These are phyloP conservation scores for Fusarium pilosicola DNA, from an alignment of 2,329 filamentous ascomycete species.

Conservation along the genomic window DNA sequence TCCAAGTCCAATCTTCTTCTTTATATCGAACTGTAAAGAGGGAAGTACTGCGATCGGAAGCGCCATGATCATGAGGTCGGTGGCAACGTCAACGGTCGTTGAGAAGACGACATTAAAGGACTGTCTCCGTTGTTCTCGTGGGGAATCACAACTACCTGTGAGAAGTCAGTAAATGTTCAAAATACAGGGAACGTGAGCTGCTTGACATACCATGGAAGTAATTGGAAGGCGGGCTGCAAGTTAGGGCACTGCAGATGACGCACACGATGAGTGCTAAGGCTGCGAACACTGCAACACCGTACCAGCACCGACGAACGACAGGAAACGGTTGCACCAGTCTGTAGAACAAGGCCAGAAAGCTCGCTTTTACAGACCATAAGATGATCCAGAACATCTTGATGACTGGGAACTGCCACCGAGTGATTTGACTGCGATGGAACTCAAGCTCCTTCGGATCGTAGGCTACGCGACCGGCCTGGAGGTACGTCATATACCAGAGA, in stretches of 20 bases:
- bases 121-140: constrained; percentile 11
- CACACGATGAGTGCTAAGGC: neutral
- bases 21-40: constrained; percentile 18
- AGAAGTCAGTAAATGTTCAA: rapidly evolving
- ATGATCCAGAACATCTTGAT: constrained; percentile 30
- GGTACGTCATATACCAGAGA: constrained; percentile 21
- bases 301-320: constrained; percentile 9
- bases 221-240: constrained; percentile 7
- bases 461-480: constrained; percentile 1
- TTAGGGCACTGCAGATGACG: constrained; percentile 13
- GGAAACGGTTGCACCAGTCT: constrained; percentile 16
- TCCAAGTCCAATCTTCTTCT: constrained; percentile 21
- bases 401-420: constrained; percentile 21
- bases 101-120: constrained; percentile 20
- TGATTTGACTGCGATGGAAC: neutral
- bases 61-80: constrained; percentile 28
- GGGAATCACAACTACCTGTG: constrained; percentile 3
- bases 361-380: constrained; percentile 27
- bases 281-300: constrained; percentile 7
- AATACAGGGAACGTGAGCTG: rapidly evolving
- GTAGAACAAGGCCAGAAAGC: constrained; percentile 18
- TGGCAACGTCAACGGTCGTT: constrained; percentile 12
- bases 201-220: constrained; percentile 11
- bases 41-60: constrained; percentile 22
- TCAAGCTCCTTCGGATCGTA: neutral